Conservation (phyloP, 441 rosid genomes). For the Mallotus japonicus region DNA sequence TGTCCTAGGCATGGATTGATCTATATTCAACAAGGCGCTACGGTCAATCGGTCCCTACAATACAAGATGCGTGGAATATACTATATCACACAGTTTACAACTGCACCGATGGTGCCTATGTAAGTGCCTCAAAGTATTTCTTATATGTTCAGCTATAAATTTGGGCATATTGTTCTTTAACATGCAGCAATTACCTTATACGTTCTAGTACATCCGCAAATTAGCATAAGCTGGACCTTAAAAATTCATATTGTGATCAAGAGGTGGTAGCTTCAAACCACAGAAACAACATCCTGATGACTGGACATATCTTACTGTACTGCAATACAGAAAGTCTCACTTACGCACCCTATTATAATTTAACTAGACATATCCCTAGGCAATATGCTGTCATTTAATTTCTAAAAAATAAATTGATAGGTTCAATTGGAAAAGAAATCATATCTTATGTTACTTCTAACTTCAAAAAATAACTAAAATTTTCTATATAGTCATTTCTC, state of each 20-base stretch:
- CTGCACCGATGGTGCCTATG: slow-evolving; percentile 67
- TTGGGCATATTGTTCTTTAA: slow-evolving; percentile 1
- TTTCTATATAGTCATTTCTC: no score
- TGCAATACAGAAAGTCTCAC: no score
- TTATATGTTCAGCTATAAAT: background rate
- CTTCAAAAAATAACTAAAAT: no score
- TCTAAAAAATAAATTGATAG: no score
- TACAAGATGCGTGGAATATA: slow-evolving; percentile 53
- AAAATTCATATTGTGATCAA: background rate
- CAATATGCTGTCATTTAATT: no score
- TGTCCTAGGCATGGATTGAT: slow-evolving; percentile 54
- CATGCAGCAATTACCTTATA: background rate
- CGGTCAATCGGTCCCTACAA: slow-evolving; percentile 40
- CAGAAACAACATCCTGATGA: background rate
- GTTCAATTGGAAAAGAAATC: no score
- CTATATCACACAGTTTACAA: slow-evolving; percentile 63
- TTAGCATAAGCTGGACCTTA: slow-evolving; percentile 1
- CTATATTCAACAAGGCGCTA: slow-evolving; percentile 49
- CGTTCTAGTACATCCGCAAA: background rate
- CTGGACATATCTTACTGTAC: background rate
- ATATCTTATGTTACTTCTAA: no score
- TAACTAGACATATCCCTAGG: no score
- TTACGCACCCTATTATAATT: background rate
- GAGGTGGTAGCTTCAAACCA: background rate
- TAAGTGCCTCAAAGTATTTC: slow-evolving; percentile 30